A percentile compares a stretch with the other conserved stretches of the same genome.
Evolutionary conservation across 352 stramenopile genomes (phyloP).

Genomic region (Stephanocyclus meneghinianus): DNA sequence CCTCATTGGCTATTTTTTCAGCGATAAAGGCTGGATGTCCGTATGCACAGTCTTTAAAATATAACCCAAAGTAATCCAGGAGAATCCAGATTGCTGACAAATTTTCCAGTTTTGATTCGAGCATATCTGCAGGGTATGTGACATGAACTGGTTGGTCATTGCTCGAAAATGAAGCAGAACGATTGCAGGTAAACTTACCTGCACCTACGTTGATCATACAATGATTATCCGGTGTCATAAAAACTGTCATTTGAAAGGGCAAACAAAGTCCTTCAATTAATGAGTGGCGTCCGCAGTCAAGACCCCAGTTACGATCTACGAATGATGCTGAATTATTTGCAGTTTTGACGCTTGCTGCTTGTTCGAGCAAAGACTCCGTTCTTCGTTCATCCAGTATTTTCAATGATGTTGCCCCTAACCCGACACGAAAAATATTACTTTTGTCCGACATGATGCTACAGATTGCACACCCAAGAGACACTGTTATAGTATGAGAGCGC

Average conservation of each 20-base stretch:
- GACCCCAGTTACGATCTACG: conserved; percentile 72
- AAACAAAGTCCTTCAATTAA: conserved; percentile 62
- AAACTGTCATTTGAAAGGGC: conserved; percentile 77
- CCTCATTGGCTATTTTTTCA: conserved; percentile 40
- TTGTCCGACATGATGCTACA: conserved; percentile 62
- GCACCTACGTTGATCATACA: conserved; percentile 80
- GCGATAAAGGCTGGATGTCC: conserved; percentile 75
- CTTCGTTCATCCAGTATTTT: conserved; percentile 35
- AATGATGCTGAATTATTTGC: conserved; percentile 33
- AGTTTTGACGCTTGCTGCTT: conserved; percentile 17
- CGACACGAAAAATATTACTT: conserved; percentile 42
- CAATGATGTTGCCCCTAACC: conserved; percentile 52
- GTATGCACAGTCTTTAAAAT: conserved; percentile 75
- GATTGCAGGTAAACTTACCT: conserved; percentile 24
- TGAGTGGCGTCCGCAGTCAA: conserved; percentile 66
- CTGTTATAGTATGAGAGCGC: conserved; percentile 31
- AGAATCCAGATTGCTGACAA: conserved; percentile 76
- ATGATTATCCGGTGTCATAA: conserved; percentile 76
- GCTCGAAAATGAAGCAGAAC: background rate
- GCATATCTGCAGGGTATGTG: background rate
- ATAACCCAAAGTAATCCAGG: conserved; percentile 80
- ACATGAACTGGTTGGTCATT: too few species aligned
- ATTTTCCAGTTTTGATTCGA: conserved; percentile 64
- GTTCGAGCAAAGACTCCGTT: conserved; percentile 1
- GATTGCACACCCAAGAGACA: conserved; percentile 55